phyloP scores from a whole-genome alignment of 495 filamentous ascomycete species.

The Trichocladium uniseriatum region DNA sequence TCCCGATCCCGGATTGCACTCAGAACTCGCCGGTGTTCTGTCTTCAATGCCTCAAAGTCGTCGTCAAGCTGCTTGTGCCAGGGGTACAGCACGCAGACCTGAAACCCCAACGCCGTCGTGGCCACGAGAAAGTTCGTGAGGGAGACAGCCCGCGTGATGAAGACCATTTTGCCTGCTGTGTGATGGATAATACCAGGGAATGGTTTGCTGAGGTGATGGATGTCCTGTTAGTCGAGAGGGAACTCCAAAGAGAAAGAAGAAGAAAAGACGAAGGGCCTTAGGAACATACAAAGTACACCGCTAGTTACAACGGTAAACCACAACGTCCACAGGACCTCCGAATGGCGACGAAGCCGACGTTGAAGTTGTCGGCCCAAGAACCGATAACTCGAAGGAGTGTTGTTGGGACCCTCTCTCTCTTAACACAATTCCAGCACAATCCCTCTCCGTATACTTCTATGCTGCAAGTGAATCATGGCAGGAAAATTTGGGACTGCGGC shows the following conservation, averaged over 20 bases:
- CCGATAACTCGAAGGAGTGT: too few species aligned
- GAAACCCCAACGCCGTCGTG: conserved; percentile 51
- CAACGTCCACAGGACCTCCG: too few species aligned
- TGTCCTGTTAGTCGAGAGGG: too few species aligned
- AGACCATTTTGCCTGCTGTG: conserved; percentile 43
- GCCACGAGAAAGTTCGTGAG: conserved; percentile 54
- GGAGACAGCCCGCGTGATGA: conserved; percentile 49
- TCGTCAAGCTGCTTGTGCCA: conserved; percentile 57
- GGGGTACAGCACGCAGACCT: conserved; percentile 56
- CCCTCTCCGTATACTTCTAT: neutral
- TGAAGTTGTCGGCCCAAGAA: too few species aligned
- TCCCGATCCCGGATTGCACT: neutral
- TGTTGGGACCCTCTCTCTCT: too few species aligned
- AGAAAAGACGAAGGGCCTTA: neutral
- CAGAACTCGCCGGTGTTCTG: conserved; percentile 40
- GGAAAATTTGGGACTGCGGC: neutral
- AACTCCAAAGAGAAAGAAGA: neutral
- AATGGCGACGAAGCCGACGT: too few species aligned
- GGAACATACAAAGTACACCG: too few species aligned
- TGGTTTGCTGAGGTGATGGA: too few species aligned
- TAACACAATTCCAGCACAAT: too few species aligned
- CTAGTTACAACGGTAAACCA: too few species aligned
- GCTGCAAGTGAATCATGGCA: neutral
- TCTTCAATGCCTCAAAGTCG: conserved; percentile 48
- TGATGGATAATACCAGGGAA: neutral